A percentile compares a stretch with the other conserved stretches of the same genome.
phyloP scores from a whole-genome alignment of 2,329 filamentous ascomycete genomes.

The Sarocladium strictum region DNA sequence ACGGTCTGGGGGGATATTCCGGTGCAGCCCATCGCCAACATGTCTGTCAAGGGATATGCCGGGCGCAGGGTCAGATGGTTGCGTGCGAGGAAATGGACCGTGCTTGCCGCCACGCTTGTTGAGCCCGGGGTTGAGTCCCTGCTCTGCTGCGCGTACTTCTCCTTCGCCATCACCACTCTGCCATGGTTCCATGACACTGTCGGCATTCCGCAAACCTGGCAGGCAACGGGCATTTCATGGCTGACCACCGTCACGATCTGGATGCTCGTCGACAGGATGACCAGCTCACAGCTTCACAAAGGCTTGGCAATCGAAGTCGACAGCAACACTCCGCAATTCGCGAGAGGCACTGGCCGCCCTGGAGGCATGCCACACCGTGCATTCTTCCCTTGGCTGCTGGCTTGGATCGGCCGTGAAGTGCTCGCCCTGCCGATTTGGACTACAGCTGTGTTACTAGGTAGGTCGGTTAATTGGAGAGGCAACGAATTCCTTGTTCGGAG shows the following conservation, averaged over 20 bases:
- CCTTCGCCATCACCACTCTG: slow-evolving; percentile 71
- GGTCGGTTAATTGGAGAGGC: slow-evolving; percentile 82
- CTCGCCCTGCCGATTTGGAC: slow-evolving; percentile 86
- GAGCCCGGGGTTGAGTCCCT: slow-evolving; percentile 90
- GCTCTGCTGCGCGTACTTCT: slow-evolving; percentile 73
- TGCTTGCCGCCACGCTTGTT: slow-evolving; percentile 79
- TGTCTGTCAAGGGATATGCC: slow-evolving; percentile 71
- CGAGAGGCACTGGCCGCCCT: slow-evolving; percentile 36
- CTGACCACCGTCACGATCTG: slow-evolving; percentile 58
- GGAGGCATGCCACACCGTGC: slow-evolving; percentile 28
- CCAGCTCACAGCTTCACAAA: slow-evolving; percentile 70
- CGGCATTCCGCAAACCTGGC: slow-evolving; percentile 60
- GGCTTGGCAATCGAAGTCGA: slow-evolving; percentile 66
- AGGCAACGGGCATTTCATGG: slow-evolving; percentile 61
- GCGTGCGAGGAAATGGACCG: slow-evolving; percentile 89
- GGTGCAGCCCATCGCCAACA: slow-evolving; percentile 81
- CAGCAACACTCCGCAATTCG: slow-evolving; percentile 68
- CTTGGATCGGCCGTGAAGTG: slow-evolving; percentile 80
- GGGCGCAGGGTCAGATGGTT: slow-evolving; percentile 84
- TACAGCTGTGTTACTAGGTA: slow-evolving; percentile 83
- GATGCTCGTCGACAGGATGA: slow-evolving; percentile 68
- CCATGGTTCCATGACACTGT: slow-evolving; percentile 52
- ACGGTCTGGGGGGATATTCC: slow-evolving; percentile 81
- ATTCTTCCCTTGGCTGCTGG: slow-evolving; percentile 54
- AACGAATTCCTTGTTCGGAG: slow-evolving; percentile 73